Percentiles rank a stretch among this genome's conserved stretches.
phyloP scores from a whole-genome alignment of 1,284 basidiomycete species.

The Athelia sp. region DNA sequence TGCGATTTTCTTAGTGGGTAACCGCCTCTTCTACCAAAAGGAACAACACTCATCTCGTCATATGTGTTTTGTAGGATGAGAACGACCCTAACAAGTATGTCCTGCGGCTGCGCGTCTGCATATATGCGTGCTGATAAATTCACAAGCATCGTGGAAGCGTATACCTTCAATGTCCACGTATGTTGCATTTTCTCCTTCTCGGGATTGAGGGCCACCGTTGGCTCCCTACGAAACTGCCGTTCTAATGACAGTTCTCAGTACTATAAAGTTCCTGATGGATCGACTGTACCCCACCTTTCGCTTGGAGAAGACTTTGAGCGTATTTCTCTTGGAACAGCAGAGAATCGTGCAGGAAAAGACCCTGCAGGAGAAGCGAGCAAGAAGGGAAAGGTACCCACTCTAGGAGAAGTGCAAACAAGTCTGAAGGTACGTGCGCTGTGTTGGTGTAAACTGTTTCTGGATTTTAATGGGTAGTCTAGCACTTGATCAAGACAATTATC shows the following conservation, averaged over 20 bases:
- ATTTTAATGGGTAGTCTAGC: not conserved
- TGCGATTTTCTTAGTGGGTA: conserved; percentile 70
- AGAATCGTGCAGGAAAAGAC: conserved; percentile 26
- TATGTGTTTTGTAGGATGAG: conserved; percentile 45
- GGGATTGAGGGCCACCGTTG: too few relatives aligned
- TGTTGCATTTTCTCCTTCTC: conserved; percentile 5
- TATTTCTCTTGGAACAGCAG: conserved; percentile 36
- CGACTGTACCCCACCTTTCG: conserved; percentile 57
- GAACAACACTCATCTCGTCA: not conserved
- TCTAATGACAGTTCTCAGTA: conserved; percentile 36
- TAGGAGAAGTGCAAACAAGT: conserved; percentile 70
- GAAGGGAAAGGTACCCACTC: conserved; percentile 55
- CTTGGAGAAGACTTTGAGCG: conserved; percentile 53
- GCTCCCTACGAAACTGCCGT: not conserved
- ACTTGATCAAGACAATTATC: conserved; percentile 65
- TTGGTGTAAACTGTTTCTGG: too few relatives aligned
- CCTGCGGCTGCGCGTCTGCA: not conserved
- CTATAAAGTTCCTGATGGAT: conserved; percentile 50
- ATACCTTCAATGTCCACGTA: conserved; percentile 78
- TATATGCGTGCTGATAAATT: conserved; percentile 2
- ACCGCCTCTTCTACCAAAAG: not conserved
- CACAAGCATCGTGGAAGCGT: conserved; percentile 70
- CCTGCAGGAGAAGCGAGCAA: conserved; percentile 51
- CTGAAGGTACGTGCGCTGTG: conserved; percentile 59
- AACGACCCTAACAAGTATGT: conserved; percentile 74